Evolutionary conservation across 192 early-diverging fungal genomes (phyloP).

Genomic region (Backusella morwellensis): DNA sequence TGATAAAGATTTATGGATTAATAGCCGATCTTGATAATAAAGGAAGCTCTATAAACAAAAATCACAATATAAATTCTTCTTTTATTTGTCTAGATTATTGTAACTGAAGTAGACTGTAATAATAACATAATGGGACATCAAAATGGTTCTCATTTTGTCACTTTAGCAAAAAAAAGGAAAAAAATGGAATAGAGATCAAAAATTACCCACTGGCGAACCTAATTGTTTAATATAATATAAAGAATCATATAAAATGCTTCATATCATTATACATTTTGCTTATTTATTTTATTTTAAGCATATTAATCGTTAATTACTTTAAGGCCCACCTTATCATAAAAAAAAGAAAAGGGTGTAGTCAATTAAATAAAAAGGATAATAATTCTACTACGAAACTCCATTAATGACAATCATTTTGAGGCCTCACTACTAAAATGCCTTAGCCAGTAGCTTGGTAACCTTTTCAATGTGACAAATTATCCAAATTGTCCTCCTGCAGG

Average conservation of each 20-base stretch:
- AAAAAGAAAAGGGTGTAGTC: neutral
- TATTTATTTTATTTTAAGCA: neutral
- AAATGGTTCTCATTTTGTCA: no score
- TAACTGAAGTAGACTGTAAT: no score
- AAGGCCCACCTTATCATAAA: neutral
- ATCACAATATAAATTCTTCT: no score
- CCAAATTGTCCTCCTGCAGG: neutral
- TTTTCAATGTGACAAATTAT: neutral
- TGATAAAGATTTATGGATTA: no score
- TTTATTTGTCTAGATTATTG: no score
- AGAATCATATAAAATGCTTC: neutral
- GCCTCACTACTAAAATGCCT: neutral
- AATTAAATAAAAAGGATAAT: neutral
- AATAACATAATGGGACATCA: no score
- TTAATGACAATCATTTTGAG: neutral
- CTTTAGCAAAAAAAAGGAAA: neutral
- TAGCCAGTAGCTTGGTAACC: neutral
- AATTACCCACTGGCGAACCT: neutral
- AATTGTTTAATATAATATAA: neutral
- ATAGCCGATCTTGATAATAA: no score
- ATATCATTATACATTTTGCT: neutral
- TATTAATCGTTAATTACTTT: neutral
- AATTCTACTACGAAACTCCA: neutral
- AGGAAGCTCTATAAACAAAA: no score
- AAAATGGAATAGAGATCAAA: neutral